Evolutionary conservation across 129 eudicot species (phyloP), one percentile per base, ranked within the genome.

Genomic region (Flaveria bidentis): DNA sequence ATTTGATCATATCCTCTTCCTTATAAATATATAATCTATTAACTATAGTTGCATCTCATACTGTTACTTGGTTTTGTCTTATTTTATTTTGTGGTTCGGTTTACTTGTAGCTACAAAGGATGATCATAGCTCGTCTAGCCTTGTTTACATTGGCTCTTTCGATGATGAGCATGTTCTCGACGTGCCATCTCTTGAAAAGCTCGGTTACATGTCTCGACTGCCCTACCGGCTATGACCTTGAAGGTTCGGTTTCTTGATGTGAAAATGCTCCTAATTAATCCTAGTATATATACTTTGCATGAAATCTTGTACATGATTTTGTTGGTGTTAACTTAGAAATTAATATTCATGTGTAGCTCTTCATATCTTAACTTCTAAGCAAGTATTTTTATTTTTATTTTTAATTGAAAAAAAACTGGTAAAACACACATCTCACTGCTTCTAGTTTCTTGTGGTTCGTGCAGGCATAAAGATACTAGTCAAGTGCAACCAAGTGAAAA

Each of bases 401-500:
- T 20, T 20, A 20, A 20, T 20, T 1, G 9, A 45, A 45, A 45
- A 9, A 11, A 9, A 9, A 45, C 11, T 20, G 9, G 17, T 33
- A 71, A 18, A 67, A 20, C 62, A 61, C 36, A 9, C 39, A 30
- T 70, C 52, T 69, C 23, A 78, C 53, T 45, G 7, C 9, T 50
- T 4, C 39, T 33, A 28, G 33, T 28, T 69, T 45, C 12, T 50
- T 75, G 6, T 1, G n/a, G 13, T 57, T 9, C 25, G 10, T 12
- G 14, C 73, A 92, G 98, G 90, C 71, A 82, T 92, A 42, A 89
- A 84, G 80, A 87, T 92, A 45, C 71, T 80, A 66, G 87, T 90
- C 26, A 86, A 88, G 81, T 92, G 98, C 74, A 84, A 81, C 65
- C 76, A 86, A 77, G 94, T 84, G 87, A 84, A 88, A 68, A 88